These are phyloP conservation scores for Cladorrhinum sp. DNA, from an alignment of 2,329 filamentous ascomycete genomes.

Conservation along the genomic window DNA sequence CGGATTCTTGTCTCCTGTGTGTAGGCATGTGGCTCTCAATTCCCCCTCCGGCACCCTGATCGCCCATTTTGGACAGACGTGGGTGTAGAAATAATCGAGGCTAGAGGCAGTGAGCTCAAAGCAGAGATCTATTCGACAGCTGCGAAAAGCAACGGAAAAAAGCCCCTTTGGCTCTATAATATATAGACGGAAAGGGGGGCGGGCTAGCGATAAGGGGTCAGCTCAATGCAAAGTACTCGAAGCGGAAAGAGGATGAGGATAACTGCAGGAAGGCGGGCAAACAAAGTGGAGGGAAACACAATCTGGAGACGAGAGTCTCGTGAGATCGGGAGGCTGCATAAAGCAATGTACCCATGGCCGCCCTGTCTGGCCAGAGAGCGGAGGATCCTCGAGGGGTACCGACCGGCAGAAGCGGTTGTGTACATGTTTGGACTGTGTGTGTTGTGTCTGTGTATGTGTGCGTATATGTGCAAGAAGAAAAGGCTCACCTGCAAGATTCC, in stretches of 20 bases:
- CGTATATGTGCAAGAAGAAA: background rate
- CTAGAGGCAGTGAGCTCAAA: background rate
- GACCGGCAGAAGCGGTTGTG: conserved; percentile 7
- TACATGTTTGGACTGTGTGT: conserved; percentile 11
- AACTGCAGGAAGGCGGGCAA: conserved; percentile 17
- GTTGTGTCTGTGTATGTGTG: background rate
- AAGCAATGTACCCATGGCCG: conserved; percentile 23
- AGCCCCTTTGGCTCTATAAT: background rate
- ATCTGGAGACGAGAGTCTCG: conserved; percentile 25
- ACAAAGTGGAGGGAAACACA: conserved; percentile 24
- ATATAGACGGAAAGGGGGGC: conserved; percentile 10
- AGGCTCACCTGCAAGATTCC: conserved; percentile 21
- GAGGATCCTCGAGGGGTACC: conserved; percentile 1
- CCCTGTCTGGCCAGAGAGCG: conserved; percentile 13
- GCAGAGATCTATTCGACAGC: background rate
- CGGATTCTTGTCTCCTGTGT: conserved; percentile 41
- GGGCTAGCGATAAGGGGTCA: conserved; percentile 12
- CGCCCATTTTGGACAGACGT: conserved; percentile 34
- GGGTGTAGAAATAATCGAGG: background rate
- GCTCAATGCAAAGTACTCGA: conserved; percentile 16
- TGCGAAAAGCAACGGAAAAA: background rate
- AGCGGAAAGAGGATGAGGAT: conserved; percentile 8
- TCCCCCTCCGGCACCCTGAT: conserved; percentile 46
- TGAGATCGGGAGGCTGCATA: conserved; percentile 28
- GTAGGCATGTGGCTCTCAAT: conserved; percentile 39